Conservation (phyloP, 2,329 filamentous ascomycete species). For the Fusarium praegraminearum region DNA sequence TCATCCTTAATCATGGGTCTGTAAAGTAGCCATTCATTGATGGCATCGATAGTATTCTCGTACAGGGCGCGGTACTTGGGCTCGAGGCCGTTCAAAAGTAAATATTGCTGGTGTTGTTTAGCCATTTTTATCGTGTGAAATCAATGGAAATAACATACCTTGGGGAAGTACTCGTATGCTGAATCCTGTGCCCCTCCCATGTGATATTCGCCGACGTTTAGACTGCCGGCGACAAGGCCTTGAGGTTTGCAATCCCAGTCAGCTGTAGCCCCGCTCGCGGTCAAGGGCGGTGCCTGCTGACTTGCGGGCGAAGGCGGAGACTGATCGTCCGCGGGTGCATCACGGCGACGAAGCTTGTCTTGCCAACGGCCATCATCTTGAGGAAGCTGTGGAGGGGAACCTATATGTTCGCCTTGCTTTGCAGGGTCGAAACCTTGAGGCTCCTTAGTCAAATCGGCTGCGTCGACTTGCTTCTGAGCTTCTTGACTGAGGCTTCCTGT, state of each 20-base stretch:
- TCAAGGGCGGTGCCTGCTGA: constrained; percentile 47
- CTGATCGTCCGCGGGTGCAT: constrained; percentile 5
- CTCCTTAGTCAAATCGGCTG: constrained; percentile 46
- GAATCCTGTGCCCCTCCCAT: constrained; percentile 77
- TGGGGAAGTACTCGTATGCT: constrained; percentile 78
- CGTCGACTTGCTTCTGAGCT: constrained; percentile 54
- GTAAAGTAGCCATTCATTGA: constrained; percentile 80
- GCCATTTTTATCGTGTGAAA: constrained; percentile 3
- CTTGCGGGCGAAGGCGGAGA: constrained; percentile 6
- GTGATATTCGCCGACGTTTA: constrained; percentile 62
- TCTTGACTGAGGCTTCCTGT: constrained; percentile 50
- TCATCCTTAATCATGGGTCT: constrained; percentile 77
- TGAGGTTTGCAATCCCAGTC: constrained; percentile 68
- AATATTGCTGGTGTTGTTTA: constrained; percentile 66
- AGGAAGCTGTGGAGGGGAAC: constrained; percentile 23
- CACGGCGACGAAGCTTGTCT: constrained; percentile 36
- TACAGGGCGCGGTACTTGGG: constrained; percentile 81
- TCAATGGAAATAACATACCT: constrained; percentile 53
- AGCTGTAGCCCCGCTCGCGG: constrained; percentile 51
- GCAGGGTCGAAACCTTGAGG: constrained; percentile 47
- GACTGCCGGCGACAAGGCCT: constrained; percentile 64
- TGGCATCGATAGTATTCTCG: constrained; percentile 72
- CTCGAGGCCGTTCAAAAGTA: constrained; percentile 80
- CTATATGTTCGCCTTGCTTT: constrained; percentile 8
- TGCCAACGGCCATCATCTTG: constrained; percentile 38